phyloP scores from a whole-genome alignment of 495 filamentous ascomycete genomes.

The Barbatosphaeria neglecta region DNA sequence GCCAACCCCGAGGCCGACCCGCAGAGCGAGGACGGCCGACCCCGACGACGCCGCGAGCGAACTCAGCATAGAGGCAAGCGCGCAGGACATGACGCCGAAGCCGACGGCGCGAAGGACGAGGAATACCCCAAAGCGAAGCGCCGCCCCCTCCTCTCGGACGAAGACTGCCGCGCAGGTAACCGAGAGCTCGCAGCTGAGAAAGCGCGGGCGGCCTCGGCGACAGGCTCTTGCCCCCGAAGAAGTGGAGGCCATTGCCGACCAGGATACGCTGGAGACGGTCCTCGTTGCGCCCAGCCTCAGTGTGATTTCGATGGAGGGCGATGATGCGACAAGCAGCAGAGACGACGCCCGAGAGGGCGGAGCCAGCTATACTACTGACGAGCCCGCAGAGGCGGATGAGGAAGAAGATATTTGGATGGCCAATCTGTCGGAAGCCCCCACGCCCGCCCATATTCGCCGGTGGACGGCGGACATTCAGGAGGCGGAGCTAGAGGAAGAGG shows the following conservation, averaged over 20 bases:
- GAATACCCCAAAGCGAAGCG: constrained; percentile 19
- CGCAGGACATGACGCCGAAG: constrained; percentile 13
- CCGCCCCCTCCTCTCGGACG: constrained; percentile 9
- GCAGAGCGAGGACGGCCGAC: not conserved
- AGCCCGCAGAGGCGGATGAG: constrained; percentile 4
- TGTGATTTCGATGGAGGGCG: too few species aligned
- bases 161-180: constrained; percentile 3
- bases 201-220: constrained; percentile 20
- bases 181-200: constrained; percentile 10
- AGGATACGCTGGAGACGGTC: not conserved
- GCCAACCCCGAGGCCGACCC: constrained; percentile 6
- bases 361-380: too few species aligned
- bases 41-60: constrained; percentile 9
- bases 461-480: not conserved
- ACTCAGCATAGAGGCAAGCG: constrained; percentile 1
- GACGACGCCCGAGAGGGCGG: too few species aligned
- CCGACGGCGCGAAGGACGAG: not conserved
- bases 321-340: too few species aligned
- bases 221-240: constrained; percentile 6
- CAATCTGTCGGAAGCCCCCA: constrained; percentile 12
- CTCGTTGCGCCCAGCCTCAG: not conserved
- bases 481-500: too few species aligned
- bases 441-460: constrained; percentile 7
- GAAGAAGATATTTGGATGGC: constrained; percentile 26
- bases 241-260: constrained; percentile 3